phyloP scores from a whole-genome alignment of 2,329 filamentous ascomycete species.

The Pezicula neosporulosa region DNA sequence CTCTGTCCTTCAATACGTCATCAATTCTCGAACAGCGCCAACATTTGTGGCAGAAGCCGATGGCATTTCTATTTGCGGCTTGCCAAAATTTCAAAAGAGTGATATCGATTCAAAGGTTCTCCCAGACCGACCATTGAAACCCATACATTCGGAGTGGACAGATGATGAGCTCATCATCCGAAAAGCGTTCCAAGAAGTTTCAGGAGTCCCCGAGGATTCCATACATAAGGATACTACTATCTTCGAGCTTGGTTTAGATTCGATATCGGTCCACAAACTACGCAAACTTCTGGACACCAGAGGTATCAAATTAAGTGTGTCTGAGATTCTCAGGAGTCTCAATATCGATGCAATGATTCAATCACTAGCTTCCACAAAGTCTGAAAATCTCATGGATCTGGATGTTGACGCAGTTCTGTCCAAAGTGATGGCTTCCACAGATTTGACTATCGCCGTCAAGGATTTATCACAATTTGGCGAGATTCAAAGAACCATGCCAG shows the following conservation, averaged over 20 bases:
- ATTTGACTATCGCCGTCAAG: constrained; percentile 34
- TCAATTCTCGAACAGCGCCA: constrained; percentile 43
- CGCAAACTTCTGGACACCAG: constrained; percentile 64
- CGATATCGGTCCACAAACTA: constrained; percentile 86
- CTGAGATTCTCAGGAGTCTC: constrained; percentile 64
- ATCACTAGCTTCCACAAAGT: constrained; percentile 18
- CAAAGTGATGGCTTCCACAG: constrained; percentile 33
- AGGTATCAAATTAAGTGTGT: constrained; percentile 61
- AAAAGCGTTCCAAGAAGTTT: constrained; percentile 51
- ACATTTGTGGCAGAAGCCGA: constrained; percentile 50
- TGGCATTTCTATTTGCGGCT: constrained; percentile 61
- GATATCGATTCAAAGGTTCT: background rate
- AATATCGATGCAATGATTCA: constrained; percentile 63
- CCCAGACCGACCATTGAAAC: background rate
- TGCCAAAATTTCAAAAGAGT: constrained; percentile 40
- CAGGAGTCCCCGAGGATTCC: constrained; percentile 51
- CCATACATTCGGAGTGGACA: constrained; percentile 29
- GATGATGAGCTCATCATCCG: constrained; percentile 35
- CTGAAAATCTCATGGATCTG: constrained; percentile 29
- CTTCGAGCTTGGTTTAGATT: constrained; percentile 86
- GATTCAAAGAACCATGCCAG: constrained; percentile 56
- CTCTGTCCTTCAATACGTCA: constrained; percentile 50
- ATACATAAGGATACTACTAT: constrained; percentile 63
- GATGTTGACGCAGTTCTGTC: constrained; percentile 38
- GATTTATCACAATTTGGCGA: constrained; percentile 37